phyloP scores from a whole-genome alignment of 164 flowering plant species.

The Vitis vinifera region DNA sequence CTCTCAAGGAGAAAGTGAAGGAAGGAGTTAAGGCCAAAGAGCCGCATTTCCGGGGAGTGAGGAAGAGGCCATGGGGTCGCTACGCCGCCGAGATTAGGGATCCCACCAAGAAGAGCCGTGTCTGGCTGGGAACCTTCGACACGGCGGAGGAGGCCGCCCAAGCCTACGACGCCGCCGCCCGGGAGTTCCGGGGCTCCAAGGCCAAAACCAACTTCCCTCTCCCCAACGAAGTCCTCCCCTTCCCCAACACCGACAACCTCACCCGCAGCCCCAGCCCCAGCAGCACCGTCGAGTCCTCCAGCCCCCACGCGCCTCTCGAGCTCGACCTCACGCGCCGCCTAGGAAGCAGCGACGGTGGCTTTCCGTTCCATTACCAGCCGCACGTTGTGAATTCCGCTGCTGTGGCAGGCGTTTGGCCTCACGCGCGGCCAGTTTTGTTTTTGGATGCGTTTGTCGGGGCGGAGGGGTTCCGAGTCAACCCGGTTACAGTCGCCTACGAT shows the following conservation, averaged over 20 bases:
- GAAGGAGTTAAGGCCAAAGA: conserved; percentile 11
- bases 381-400: background rate
- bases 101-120: conserved; percentile 48
- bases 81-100: conserved; percentile 59
- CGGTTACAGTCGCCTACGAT: conserved; percentile 14
- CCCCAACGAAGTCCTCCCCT: conserved; percentile 1
- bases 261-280: conserved; percentile 33
- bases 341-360: conserved; percentile 9
- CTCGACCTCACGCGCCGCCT: conserved; percentile 34
- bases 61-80: conserved; percentile 60
- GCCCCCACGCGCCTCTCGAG: conserved; percentile 17
- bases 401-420: conserved; percentile 6
- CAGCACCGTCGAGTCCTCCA: conserved; percentile 46
- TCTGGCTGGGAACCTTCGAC: conserved; percentile 59
- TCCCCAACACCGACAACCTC: background rate
- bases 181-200: conserved; percentile 46
- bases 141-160: conserved; percentile 56
- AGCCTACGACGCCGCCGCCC: conserved; percentile 51
- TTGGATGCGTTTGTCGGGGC: conserved; percentile 12
- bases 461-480: conserved; percentile 13
- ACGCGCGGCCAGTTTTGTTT: conserved; percentile 26
- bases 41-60: conserved; percentile 42
- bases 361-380: conserved; percentile 23
- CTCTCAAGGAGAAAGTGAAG: too few relatives aligned
- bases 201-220: conserved; percentile 51